Base-by-base conservation (phyloP, 2,329 filamentous ascomycete species). In the Aspergillus tubingensis region DNA sequence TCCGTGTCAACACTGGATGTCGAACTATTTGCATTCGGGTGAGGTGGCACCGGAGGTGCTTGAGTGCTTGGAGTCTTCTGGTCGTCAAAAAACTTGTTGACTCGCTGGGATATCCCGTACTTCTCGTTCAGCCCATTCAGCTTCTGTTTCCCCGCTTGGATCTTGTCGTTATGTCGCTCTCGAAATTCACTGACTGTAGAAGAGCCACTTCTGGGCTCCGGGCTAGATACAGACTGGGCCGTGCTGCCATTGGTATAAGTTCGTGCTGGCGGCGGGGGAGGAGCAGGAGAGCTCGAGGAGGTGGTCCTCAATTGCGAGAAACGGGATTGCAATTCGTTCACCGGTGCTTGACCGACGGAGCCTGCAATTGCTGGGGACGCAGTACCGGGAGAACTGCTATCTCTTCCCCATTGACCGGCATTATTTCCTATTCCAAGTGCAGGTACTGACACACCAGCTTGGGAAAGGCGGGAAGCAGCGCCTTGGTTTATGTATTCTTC, bases 381-480 rank as follows among this genome's bases (percentile, higher is more conserved):
- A 66, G 72, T 62, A 68, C 58, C 30, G 17, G 60, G 58, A 38
- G 73, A 68, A 47, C 68, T 72, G 53, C 73, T 73, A 61, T 72
- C 68, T 66, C 48, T 27, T 13, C 23, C 21, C 48, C 56, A 43
- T 8, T 57, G 49, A 30, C 32, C 57, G 77, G 50, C 71, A 32
- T 60, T 60, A 55, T 67, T 65, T 4, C 86, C 88, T 62, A 96
- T 96, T 5, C 90, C 90, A 3, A 96, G 80, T 0, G 85, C 89
- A 0, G 92, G 89, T 0, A 96, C 91, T 0, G 88, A 90, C 5
- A 96, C 82, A 1, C 92, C 92, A 1, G 91, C 88, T 39, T 86
- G 84, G 10, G 88, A 86, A 8, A 97, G 81, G 44, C 91, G 84
- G 60, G 79, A 82, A 58, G 89, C 73, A 5, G 91, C 88, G 5